These are phyloP conservation scores for Hymenoscyphus scutula DNA, from an alignment of 2,329 filamentous ascomycete species.

Conservation along the genomic window DNA sequence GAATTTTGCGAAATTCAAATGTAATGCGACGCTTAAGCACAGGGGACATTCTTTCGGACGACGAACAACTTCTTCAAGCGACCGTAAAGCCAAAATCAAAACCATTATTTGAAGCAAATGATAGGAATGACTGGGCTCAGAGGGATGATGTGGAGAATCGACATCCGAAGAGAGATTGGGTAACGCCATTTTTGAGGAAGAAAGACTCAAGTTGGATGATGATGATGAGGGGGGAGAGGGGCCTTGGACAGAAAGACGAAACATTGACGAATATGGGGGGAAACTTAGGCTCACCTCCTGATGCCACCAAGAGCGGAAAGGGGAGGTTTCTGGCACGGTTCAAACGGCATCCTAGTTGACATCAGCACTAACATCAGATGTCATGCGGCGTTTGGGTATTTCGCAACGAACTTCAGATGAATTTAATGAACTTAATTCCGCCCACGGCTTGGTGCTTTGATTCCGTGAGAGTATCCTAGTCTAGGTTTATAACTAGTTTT, in stretches of 20 bases:
- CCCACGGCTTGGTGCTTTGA: slow-evolving; percentile 1
- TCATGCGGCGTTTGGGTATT: slow-evolving; percentile 1
- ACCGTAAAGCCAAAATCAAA: slow-evolving; percentile 14
- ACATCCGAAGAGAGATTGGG: slow-evolving; percentile 25
- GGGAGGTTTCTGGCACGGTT: slow-evolving; percentile 32
- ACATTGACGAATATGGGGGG: slow-evolving; percentile 20
- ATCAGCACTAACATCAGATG: not conserved
- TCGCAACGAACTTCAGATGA: slow-evolving; percentile 4
- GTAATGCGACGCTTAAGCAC: slow-evolving; percentile 27
- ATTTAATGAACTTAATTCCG: not conserved
- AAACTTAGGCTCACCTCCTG: slow-evolving; percentile 17
- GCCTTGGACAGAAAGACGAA: slow-evolving; percentile 25
- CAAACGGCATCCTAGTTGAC: slow-evolving; percentile 30
- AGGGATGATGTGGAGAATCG: slow-evolving; percentile 41
- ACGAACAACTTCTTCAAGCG: slow-evolving; percentile 20
- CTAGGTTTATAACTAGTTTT: not conserved
- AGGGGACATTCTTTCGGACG: slow-evolving; percentile 27
- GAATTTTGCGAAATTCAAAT: slow-evolving; percentile 9
- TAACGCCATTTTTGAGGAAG: slow-evolving; percentile 40
- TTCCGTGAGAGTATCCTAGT: not conserved
- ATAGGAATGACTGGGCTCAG: slow-evolving; percentile 54
- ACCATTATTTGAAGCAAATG: slow-evolving; percentile 18
- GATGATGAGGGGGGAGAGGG: slow-evolving; percentile 40
- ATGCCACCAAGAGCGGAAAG: slow-evolving; percentile 21
- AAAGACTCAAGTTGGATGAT: slow-evolving; percentile 51